phyloP scores from a whole-genome alignment of 1,284 basidiomycete species.

The Amylostereum areolatum region DNA sequence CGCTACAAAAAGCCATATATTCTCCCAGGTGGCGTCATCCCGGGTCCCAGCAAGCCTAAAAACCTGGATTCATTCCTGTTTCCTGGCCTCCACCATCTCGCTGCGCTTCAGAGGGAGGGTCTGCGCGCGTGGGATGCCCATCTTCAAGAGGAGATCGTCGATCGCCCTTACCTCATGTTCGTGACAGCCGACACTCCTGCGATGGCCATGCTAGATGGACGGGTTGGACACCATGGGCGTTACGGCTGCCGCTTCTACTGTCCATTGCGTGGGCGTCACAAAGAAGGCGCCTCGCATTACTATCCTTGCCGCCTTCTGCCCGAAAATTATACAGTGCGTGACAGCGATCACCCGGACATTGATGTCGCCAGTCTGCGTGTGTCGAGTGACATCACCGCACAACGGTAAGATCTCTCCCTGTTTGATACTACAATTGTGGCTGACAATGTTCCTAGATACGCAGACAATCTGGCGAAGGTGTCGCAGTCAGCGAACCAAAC shows the following conservation, averaged over 20 bases:
- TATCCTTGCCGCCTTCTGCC: slow-evolving; percentile 1
- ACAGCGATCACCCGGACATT: too few relatives aligned
- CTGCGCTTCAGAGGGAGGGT: slow-evolving; percentile 18
- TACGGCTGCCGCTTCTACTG: slow-evolving; percentile 18
- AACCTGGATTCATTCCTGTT: slow-evolving; percentile 7
- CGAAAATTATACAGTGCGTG: not conserved
- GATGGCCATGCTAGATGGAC: slow-evolving; percentile 17
- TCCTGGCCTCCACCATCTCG: slow-evolving; percentile 8
- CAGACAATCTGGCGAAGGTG: not conserved
- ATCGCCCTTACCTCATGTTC: slow-evolving; percentile 12
- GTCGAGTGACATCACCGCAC: too few relatives aligned
- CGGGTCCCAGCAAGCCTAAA: slow-evolving; percentile 7
- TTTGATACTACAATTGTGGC: too few relatives aligned
- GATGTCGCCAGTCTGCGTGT: too few relatives aligned
- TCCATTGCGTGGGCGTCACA: slow-evolving; percentile 14
- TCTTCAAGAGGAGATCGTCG: slow-evolving; percentile 1
- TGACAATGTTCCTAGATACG: not conserved
- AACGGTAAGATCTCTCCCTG: too few relatives aligned
- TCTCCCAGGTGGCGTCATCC: slow-evolving; percentile 5
- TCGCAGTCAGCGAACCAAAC: not conserved
- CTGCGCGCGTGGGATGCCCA: slow-evolving; percentile 16
- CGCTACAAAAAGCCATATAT: slow-evolving; percentile 7
- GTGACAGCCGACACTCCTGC: slow-evolving; percentile 22
- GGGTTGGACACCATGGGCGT: slow-evolving; percentile 21
- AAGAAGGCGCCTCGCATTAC: slow-evolving; percentile 16